Conservation (phyloP, 2,329 filamentous ascomycete genomes). For the Arthrobotrys megalospora region DNA sequence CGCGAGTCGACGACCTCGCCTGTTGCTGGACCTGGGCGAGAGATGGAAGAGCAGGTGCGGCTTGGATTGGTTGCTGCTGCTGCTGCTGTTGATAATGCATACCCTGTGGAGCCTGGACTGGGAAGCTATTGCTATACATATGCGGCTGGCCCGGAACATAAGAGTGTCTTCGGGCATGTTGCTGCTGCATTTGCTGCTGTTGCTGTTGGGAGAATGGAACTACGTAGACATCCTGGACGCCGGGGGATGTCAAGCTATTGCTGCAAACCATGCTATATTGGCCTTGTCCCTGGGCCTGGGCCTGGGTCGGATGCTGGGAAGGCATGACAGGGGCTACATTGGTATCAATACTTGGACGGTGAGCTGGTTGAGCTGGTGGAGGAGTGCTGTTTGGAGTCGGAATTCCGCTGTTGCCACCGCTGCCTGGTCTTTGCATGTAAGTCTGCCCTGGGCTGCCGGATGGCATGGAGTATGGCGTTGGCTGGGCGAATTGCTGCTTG, state of each 20-base stretch:
- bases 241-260: constrained; percentile 59
- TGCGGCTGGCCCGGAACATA: constrained; percentile 48
- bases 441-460: constrained; percentile 49
- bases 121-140: constrained; percentile 55
- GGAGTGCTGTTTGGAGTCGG: constrained; percentile 60
- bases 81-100: constrained; percentile 41
- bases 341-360: constrained; percentile 52
- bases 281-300: constrained; percentile 32
- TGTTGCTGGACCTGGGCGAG: constrained; percentile 50
- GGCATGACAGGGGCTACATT: constrained; percentile 42
- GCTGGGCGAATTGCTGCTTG: constrained; percentile 58
- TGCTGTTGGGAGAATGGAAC: constrained; percentile 57
- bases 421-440: constrained; percentile 52
- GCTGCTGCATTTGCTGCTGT: constrained; percentile 34
- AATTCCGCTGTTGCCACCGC: constrained; percentile 49
- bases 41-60: constrained; percentile 24
- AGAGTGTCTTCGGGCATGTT: constrained; percentile 50
- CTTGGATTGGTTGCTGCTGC: constrained; percentile 15
- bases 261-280: constrained; percentile 57
- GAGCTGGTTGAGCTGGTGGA: constrained; percentile 39
- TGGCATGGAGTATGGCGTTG: constrained; percentile 27
- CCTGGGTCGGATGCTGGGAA: constrained; percentile 36
- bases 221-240: constrained; percentile 58
- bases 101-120: constrained; percentile 35
- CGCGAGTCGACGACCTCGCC: constrained; percentile 39